Base-by-base conservation (phyloP, 2,329 filamentous ascomycete genomes). In the Phaeosphaeria sp. region DNA sequence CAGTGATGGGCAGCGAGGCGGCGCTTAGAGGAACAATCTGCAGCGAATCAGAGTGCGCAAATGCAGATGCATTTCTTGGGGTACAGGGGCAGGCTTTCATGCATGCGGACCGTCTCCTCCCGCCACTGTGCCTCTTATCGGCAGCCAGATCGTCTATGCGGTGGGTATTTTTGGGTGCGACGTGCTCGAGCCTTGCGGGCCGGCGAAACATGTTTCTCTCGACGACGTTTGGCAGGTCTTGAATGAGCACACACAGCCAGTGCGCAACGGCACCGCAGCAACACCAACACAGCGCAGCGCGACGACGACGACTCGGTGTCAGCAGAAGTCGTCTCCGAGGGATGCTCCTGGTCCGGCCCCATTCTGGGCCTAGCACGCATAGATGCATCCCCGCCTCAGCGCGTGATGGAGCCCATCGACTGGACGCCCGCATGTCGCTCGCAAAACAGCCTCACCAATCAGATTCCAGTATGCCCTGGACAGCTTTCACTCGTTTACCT, bases 401-500 rank as follows among this genome's bases (percentile, higher is more conserved):
- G 73, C 65, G 61, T 76, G 68, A 56, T 59, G 56, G 59, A 62
- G 58, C 56, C 56, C 66, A 67, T 52, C 66, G 46, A 71, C 69
- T 76, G 72, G 73, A 68, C 69, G 68, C 66, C 65, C 33, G 59
- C 63, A 55, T 63, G 60, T 62, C 55, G 58, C 62, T 60, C 59
- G 62, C 59, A 57, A 71, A 68, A 68, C 65, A 61, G 36, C 39
- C 50, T 50, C 55, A 23, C 73, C 73, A 76, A 76, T 76, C 69
- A 75, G 60, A 55, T 11, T 15, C 27, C 63, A 6, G 49, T 56
- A 44, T 48, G 21, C 42, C 58, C 51, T 58, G 44, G 44, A 51
- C 61, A 65, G 60, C 67, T 62, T 64, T 69, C 67, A 58, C 67
- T 63, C 55, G 49, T 62, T 58, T 56, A 52, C 59, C 59, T 25